Evolutionary conservation across 1,139 yeast genomes (phyloP).

Genomic region (Lodderomyces theae): DNA sequence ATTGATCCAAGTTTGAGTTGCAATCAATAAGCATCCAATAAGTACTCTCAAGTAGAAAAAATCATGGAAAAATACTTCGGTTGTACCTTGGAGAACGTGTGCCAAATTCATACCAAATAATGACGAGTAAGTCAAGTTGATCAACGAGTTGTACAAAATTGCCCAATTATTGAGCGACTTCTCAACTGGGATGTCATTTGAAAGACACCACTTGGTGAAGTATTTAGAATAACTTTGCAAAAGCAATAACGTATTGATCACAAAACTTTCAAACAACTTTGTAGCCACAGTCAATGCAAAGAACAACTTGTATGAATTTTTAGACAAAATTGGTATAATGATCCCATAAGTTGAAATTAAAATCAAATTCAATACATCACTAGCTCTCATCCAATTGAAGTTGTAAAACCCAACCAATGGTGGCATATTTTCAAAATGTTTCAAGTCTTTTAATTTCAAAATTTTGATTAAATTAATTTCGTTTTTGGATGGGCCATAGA

Average conservation of each 20-base stretch:
- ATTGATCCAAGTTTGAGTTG: conserved; percentile 72
- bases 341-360: conserved; percentile 44
- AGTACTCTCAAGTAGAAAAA: conserved; percentile 59
- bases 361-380: conserved; percentile 59
- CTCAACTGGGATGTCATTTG: conserved; percentile 64
- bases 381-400: conserved; percentile 62
- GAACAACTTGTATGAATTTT: conserved; percentile 22
- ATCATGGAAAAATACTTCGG: conserved; percentile 24
- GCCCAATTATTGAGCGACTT: conserved; percentile 80
- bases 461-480: conserved; percentile 38
- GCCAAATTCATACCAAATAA: conserved; percentile 43
- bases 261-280: conserved; percentile 52
- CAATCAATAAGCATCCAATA: conserved; percentile 51
- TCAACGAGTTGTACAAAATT: conserved; percentile 57
- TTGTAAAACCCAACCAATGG: conserved; percentile 67
- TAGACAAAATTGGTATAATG: conserved; percentile 44
- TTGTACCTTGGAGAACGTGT: conserved; percentile 23
- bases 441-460: conserved; percentile 43
- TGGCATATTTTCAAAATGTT: conserved; percentile 45
- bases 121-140: conserved; percentile 45
- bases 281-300: conserved; percentile 49
- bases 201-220: conserved; percentile 66
- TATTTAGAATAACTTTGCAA: conserved; percentile 62
- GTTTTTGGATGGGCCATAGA: conserved; percentile 52
- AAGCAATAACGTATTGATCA: conserved; percentile 52